These are phyloP conservation scores for Fusarium sp. DNA, from an alignment of 2,329 filamentous ascomycete species.

Conservation along the genomic window DNA sequence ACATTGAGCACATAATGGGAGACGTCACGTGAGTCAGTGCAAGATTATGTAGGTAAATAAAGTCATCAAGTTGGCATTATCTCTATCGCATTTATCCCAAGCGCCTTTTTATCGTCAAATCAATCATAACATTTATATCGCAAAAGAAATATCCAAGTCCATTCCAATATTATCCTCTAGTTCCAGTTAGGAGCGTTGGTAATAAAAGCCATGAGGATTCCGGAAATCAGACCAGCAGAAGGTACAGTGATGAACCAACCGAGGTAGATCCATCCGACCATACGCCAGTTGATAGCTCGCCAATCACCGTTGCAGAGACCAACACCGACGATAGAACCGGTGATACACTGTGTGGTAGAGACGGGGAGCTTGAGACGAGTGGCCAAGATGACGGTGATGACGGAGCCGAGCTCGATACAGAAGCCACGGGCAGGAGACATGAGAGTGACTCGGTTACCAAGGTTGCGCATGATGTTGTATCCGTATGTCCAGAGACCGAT, in stretches of 20 bases:
- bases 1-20: background rate
- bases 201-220: conserved; percentile 71
- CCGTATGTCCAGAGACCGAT: conserved; percentile 71
- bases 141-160: background rate
- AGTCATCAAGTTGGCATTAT: conserved; percentile 11
- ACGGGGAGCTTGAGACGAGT: conserved; percentile 72
- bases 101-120: background rate
- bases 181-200: conserved; percentile 69
- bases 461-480: conserved; percentile 73
- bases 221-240: conserved; percentile 66
- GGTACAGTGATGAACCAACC: conserved; percentile 73
- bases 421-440: conserved; percentile 71
- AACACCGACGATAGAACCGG: conserved; percentile 71
- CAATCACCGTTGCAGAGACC: conserved; percentile 70
- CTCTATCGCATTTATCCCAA: conserved; percentile 1
- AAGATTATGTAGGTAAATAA: background rate
- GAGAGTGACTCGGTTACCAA: conserved; percentile 72
- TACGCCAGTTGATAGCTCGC: conserved; percentile 72
- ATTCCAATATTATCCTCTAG: background rate
- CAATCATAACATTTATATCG: conserved; percentile 3
- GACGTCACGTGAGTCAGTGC: background rate
- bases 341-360: conserved; percentile 75
- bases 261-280: conserved; percentile 69
- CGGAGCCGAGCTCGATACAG: conserved; percentile 71
- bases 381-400: conserved; percentile 72